Base-by-base conservation (phyloP, 1,139 yeast species). In the Entelexis sorbosivorans region DNA sequence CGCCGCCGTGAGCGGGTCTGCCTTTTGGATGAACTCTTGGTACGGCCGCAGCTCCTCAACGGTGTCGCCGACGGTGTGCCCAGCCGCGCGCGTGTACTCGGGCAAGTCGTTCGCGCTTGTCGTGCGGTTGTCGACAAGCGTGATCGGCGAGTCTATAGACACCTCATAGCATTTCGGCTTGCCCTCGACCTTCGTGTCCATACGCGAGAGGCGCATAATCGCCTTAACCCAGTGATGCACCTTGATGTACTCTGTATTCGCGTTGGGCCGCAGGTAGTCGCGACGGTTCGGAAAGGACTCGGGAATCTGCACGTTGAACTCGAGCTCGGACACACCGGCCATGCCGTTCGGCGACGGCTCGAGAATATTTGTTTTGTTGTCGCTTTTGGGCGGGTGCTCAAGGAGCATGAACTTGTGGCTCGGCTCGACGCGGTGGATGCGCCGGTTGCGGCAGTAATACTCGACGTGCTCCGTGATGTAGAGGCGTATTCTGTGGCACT, bases 221-320 rank as follows among this genome's bases (percentile, higher is more conserved):
- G 91, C 76, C 66, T 89, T 91, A 60, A 91, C 79, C 96, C 97
- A 89, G 68, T 91, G 98, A 61, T 85, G 91, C 8, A 89, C 75
- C 66, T 86, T 86, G 58, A 91, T 85, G 60, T 79, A 79, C 34
- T 76, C 77, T 60, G 75, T 81, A 2, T 87, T 78, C 0, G 96
- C 85, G 65, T 89, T 91, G 1, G 96, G 94, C 61, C 85, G 94
- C 43, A 88, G 68, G 64, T 55, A 31, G 49, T 59, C 61, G 14
- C 58, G 69, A 67, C 61, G 74, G 69, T 52, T 53, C 31, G 61
- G 58, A 29, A 74, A 76, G 53, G 73, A 68, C 55, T 76, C 78
- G 1, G 97, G 97, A 22, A 91, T 81, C 59, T 73, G 82, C 16
- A 89, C 77, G 64, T 85, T 87, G 64, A 87, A 85, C 63, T 88